phyloP scores from a whole-genome alignment of 441 rosid genomes.

The Brassica hybrid region DNA sequence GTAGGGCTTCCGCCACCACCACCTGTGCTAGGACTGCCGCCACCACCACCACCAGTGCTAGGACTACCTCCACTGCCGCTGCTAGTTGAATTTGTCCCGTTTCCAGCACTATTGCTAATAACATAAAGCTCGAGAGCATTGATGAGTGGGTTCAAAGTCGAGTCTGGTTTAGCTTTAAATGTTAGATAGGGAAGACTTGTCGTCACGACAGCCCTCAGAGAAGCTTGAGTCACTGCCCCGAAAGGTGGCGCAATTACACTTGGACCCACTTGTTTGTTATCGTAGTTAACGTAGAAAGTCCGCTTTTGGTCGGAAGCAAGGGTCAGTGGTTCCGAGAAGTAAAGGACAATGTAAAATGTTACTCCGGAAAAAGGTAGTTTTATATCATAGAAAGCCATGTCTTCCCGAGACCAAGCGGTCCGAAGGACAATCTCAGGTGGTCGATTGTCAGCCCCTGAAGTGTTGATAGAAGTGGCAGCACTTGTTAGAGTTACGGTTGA shows the following conservation, averaged over 20 bases:
- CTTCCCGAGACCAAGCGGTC: conserved; percentile 42
- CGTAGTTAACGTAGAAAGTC: conserved; percentile 39
- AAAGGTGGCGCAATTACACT: conserved; percentile 44
- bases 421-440: conserved; percentile 48
- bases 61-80: background rate
- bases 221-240: conserved; percentile 40
- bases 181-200: conserved; percentile 40
- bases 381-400: conserved; percentile 25
- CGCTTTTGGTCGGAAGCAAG: conserved; percentile 41
- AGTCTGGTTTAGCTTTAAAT: conserved; percentile 48
- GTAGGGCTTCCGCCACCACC: conserved; percentile 26
- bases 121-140: conserved; percentile 58
- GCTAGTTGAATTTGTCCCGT: conserved; percentile 22
- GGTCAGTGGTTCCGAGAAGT: conserved; percentile 54
- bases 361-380: conserved; percentile 33
- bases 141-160: conserved; percentile 55
- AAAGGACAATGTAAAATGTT: conserved; percentile 46
- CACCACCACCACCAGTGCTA: conserved; percentile 7
- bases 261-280: conserved; percentile 17
- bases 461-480: conserved; percentile 33
- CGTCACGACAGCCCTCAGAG: conserved; percentile 21
- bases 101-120: conserved; percentile 38
- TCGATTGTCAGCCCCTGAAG: conserved; percentile 26
- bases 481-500: conserved; percentile 32
- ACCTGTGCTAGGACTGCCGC: conserved; percentile 30